phyloP scores from a whole-genome alignment of 2,329 filamentous ascomycete genomes.

The Trichophaea hybrida region DNA sequence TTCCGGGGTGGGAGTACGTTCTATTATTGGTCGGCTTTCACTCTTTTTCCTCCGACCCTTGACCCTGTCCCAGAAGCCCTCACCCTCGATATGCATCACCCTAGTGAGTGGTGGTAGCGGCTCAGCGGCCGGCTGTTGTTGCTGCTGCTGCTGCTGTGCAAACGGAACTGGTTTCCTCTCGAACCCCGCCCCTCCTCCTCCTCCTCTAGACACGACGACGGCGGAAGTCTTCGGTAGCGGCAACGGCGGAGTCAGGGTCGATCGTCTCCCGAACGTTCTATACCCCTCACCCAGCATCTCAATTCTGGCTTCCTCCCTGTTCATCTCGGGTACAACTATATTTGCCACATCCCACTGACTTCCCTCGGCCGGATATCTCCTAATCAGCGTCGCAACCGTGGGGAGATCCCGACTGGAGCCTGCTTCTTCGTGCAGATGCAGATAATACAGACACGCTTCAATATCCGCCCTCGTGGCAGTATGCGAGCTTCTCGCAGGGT shows the following conservation, averaged over 20 bases:
- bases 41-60: conserved; percentile 5
- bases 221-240: conserved; percentile 5
- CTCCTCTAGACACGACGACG: no score
- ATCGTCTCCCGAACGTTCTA: conserved; percentile 36
- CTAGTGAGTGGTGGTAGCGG: conserved; percentile 10
- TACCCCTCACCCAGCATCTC: conserved; percentile 45
- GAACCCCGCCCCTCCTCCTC: not conserved
- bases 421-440: conserved; percentile 56
- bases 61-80: conserved; percentile 17
- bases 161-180: conserved; percentile 4
- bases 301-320: conserved; percentile 29
- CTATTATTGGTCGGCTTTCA: not conserved
- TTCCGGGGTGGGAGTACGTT: not conserved
- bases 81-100: conserved; percentile 18
- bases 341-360: conserved; percentile 63
- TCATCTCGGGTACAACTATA: conserved; percentile 30
- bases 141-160: conserved; percentile 1
- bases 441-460: conserved; percentile 74
- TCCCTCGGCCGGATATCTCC: conserved; percentile 54
- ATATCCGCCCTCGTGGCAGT: conserved; percentile 82
- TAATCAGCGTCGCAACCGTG: conserved; percentile 43
- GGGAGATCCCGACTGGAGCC: conserved; percentile 24
- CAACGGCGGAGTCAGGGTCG: conserved; percentile 28
- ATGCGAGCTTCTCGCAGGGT: conserved; percentile 56
- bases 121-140: conserved; percentile 1